Base-by-base conservation (phyloP, 257 asterid genomes). In the Oldenlandia corymbosa region DNA sequence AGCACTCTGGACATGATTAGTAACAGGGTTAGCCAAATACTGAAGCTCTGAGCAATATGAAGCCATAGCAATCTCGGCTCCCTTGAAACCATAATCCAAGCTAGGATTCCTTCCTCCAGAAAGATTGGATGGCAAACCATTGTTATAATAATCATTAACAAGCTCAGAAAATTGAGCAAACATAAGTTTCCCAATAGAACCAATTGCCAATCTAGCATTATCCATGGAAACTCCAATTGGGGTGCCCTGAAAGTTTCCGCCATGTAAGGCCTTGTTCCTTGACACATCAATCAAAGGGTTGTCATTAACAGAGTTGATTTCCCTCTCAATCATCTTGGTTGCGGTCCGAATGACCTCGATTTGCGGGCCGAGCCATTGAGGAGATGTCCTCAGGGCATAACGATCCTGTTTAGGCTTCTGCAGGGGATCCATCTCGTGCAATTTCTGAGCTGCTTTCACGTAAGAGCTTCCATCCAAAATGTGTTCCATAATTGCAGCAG, bases 221-320 rank as follows among this genome's bases (percentile, higher is more conserved):
- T 81, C 86, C 86, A 81, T 78, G n/a, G 83, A 73, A 0, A 81
- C 86, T 5, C 86, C 86, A 41, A 81, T 78, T 0, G 86, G 81
- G 1, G 81, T 81, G 0, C 86, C 86, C 62, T 81, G 86, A 64
- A 81, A 81, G 66, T 81, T 81, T 7, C 86, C 86, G 20, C 83
- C 83, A 4, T 81, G 83, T 2, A 81, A 47, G 16, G 86, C 83
- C 70, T 78, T 75, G 83, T 73, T 75, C 56, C 86, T 78, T 13
- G 86, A 75, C 20, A 81, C 83, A 21, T 81, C 86, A 10, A 81
- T 78, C 72, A 78, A 65, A 13, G 86, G 86, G 39, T 81, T 81
- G 32, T 81, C 86, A 10, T 81, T 81, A 34, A 78, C 86, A 10
- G 86, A 81, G 63, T 81, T 81, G 68, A 81, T 81, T 55, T 81